Conservation (phyloP, 257 asterid species). For the Rehmannia glutinosa region DNA sequence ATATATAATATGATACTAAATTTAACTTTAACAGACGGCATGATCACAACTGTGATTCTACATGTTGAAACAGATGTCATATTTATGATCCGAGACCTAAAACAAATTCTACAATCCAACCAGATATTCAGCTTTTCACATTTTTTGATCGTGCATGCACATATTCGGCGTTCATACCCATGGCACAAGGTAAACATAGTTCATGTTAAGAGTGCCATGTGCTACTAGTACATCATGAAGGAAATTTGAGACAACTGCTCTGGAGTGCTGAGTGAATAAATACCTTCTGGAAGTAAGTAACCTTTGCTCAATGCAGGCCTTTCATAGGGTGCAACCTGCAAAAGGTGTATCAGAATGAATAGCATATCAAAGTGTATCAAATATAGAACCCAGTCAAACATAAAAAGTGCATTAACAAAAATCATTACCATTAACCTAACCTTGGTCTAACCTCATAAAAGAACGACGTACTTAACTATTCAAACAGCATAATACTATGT, state of each 20-base stretch:
- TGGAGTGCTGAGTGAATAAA: not conserved
- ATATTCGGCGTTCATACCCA: not conserved
- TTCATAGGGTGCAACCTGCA: conserved; percentile 92
- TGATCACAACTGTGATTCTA: no score
- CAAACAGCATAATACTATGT: not conserved
- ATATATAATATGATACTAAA: no score
- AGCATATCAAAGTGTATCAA: not conserved
- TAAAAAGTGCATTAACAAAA: not conserved
- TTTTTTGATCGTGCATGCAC: not conserved
- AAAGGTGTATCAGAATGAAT: conserved; percentile 3
- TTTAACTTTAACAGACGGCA: no score
- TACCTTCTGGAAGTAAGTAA: conserved; percentile 89
- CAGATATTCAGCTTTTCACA: not conserved
- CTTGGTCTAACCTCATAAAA: not conserved
- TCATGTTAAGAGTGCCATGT: conserved; percentile 9
- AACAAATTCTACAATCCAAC: not conserved
- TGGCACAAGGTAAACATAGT: not conserved
- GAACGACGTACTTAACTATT: not conserved
- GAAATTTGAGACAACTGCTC: not conserved
- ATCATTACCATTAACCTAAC: not conserved
- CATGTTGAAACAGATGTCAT: not conserved
- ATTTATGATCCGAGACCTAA: conserved; percentile 8
- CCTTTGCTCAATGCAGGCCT: conserved; percentile 96
- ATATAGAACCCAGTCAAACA: not conserved
- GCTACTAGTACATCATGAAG: no score